Conservation (phyloP, 2,329 filamentous ascomycete genomes). For the Xylaria sp. region DNA sequence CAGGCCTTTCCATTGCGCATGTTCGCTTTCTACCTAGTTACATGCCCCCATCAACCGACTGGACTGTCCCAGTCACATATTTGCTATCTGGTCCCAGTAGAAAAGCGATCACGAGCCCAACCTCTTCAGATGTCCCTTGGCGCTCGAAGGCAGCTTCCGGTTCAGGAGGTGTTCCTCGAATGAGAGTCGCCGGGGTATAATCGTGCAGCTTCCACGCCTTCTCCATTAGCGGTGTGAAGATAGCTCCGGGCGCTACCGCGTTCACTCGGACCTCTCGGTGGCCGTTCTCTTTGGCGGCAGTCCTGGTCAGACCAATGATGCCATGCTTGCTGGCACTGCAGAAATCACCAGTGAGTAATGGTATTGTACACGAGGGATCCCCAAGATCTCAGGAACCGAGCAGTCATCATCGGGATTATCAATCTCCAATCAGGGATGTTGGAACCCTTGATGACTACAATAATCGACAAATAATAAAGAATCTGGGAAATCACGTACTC, state of each 20-base stretch:
- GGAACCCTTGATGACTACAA: neutral
- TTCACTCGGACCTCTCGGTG: conserved; percentile 59
- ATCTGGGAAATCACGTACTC: conserved; percentile 39
- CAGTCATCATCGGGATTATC: neutral
- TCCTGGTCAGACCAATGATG: conserved; percentile 53
- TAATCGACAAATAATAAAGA: conserved; percentile 11
- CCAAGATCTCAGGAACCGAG: neutral
- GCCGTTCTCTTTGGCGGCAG: conserved; percentile 54
- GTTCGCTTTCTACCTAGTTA: conserved; percentile 27
- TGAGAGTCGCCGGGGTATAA: conserved; percentile 51
- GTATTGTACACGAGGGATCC: neutral
- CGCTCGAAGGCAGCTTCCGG: conserved; percentile 57
- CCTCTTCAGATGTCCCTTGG: conserved; percentile 60
- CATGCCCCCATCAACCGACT: conserved; percentile 59
- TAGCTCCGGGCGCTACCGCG: conserved; percentile 60
- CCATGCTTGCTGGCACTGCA: conserved; percentile 40
- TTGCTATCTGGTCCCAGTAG: conserved; percentile 59
- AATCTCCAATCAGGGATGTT: neutral
- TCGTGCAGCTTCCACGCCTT: conserved; percentile 54
- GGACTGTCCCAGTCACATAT: conserved; percentile 59
- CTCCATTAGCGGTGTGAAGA: conserved; percentile 62
- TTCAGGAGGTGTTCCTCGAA: conserved; percentile 47
- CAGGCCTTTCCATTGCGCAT: conserved; percentile 13
- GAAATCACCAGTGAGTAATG: conserved; percentile 30
- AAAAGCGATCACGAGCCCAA: conserved; percentile 59